Conservation (phyloP, 306 rosid species). For the Rubus idaeus region DNA sequence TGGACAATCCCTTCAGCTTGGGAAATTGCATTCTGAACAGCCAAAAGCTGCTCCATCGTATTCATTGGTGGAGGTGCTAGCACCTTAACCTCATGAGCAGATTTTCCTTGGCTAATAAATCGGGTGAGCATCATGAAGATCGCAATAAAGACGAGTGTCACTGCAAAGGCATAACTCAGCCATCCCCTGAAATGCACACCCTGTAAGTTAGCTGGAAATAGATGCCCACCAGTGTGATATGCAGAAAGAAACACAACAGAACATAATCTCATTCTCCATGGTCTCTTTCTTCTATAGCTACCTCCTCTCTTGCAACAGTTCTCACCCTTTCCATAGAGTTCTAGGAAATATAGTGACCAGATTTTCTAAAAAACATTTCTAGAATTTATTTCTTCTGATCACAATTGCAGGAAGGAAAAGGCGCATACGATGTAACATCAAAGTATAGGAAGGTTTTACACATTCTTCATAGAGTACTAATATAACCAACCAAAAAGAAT, state of each 20-base stretch:
- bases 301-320: neutral
- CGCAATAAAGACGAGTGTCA: slow-evolving; percentile 46
- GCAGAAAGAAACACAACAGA: slow-evolving; percentile 8
- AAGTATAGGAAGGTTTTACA: neutral
- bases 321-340: neutral
- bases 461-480: neutral
- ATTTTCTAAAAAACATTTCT: neutral
- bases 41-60: slow-evolving; percentile 94
- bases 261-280: neutral
- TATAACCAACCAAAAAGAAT: neutral
- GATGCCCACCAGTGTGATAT: slow-evolving; percentile 10
- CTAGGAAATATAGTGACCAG: neutral
- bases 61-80: slow-evolving; percentile 77
- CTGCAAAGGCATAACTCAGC: slow-evolving; percentile 63
- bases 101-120: slow-evolving; percentile 46
- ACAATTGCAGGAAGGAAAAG: neutral
- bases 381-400: neutral
- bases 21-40: slow-evolving; percentile 80
- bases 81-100: slow-evolving; percentile 65
- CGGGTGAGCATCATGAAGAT: slow-evolving; percentile 68
- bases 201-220: slow-evolving; percentile 13
- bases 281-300: neutral
- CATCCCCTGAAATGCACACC: slow-evolving; percentile 68
- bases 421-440: neutral
- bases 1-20: slow-evolving; percentile 78